Base-by-base conservation (phyloP, 1,284 basidiomycete species). In the Fomitopsis betulina region DNA sequence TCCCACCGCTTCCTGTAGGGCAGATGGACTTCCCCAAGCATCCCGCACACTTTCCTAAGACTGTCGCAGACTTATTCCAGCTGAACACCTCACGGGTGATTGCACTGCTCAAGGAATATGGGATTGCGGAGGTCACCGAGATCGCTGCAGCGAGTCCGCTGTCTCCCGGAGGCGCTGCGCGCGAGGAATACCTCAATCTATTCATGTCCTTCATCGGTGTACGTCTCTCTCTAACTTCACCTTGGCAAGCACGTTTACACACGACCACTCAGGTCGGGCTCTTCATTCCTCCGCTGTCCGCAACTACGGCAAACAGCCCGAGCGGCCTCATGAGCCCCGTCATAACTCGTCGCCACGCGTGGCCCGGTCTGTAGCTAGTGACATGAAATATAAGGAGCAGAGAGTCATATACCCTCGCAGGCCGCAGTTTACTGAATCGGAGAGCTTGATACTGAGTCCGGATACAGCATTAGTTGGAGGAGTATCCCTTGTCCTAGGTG, bases 141-240 rank as follows among this genome's bases (percentile, higher is more conserved):
- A 10, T 17, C 23, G 5, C 25, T 2, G 45, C 45, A 7, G 45
- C 25, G 4, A 47, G 45, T 13, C 45, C 45, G 25, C 54, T 63
- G 7, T 73, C 73, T 57, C 72, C 72, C 2, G 33, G 53, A 19
- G 73, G 79, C 59, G 63, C 80, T 37, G 67, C 70, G 21, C 68
- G 71, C 5, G 76, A 76, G 54, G 67, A 70, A 42, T 73, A 76
- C 57, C 32, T 82, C 51, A 80, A 80, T 58, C 70, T 61, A 23
- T 78, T 81, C 62, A 75, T 79, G 75, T 60, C 71, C 19, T 75
- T 76, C 63, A 79, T 81, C 45, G 79, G 79, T 63, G 80, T 79
- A 62, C 62, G 76, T 73, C 63, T 37, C 27, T n/a, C n/a, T 43
- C 42, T 23, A 21, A 12, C 8, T 53, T 19, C 40, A n/a, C 33